These are phyloP conservation scores for Fusarium sp. DNA, from an alignment of 2,329 filamentous ascomycete species.

Conservation along the genomic window DNA sequence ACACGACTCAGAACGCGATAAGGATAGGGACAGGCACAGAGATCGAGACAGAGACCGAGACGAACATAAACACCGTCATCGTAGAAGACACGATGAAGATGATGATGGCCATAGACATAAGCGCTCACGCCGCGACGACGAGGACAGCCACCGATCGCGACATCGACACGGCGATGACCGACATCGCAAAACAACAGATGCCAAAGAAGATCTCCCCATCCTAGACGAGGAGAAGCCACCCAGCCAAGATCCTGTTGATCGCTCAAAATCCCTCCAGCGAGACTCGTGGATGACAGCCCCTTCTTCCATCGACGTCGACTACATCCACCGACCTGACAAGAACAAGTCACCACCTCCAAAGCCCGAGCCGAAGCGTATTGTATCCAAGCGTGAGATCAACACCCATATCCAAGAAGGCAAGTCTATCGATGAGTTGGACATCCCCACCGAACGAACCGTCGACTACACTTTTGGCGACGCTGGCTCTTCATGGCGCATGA, in stretches of 20 bases:
- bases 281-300: conserved; percentile 93
- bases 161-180: conserved; percentile 44
- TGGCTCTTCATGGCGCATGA: conserved; percentile 97
- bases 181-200: conserved; percentile 59
- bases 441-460: conserved; percentile 69
- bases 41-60: conserved; percentile 43
- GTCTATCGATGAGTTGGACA: conserved; percentile 31
- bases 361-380: conserved; percentile 74
- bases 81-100: conserved; percentile 48
- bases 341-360: conserved; percentile 67
- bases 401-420: conserved; percentile 69
- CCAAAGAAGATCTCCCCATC: conserved; percentile 64
- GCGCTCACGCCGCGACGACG: conserved; percentile 52
- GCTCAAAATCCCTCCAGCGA: conserved; percentile 66
- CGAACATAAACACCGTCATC: conserved; percentile 37
- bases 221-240: conserved; percentile 63
- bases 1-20: conserved; percentile 53
- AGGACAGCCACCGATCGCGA: conserved; percentile 61
- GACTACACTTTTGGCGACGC: conserved; percentile 89
- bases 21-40: conserved; percentile 41
- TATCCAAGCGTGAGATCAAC: conserved; percentile 88
- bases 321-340: conserved; percentile 73
- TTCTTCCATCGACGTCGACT: conserved; percentile 87
- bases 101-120: conserved; percentile 50
- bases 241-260: conserved; percentile 45